These are phyloP conservation scores for Cadophora luteo-olivacea DNA, from an alignment of 2,329 filamentous ascomycete species.

Conservation along the genomic window DNA sequence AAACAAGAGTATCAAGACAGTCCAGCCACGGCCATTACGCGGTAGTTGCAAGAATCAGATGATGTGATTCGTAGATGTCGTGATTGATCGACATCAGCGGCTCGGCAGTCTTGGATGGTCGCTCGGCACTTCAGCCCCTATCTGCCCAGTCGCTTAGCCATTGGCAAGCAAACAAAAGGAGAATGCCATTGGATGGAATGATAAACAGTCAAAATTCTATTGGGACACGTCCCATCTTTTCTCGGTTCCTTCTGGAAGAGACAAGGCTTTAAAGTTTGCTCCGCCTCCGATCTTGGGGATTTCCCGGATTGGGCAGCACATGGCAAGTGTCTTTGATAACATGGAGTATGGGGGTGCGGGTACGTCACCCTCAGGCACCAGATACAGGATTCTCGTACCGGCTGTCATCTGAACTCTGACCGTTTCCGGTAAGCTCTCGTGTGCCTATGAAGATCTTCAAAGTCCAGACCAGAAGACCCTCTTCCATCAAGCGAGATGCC, in stretches of 20 bases:
- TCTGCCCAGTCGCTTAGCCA: background rate
- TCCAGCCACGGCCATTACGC: constrained; percentile 12
- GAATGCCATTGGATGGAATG: background rate
- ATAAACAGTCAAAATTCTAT: background rate
- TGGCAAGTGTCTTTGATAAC: background rate
- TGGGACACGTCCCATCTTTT: background rate
- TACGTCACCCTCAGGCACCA: background rate
- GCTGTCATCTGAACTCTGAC: background rate
- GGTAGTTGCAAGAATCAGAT: background rate
- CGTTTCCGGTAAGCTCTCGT: background rate
- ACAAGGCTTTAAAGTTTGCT: background rate
- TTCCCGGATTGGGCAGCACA: background rate
- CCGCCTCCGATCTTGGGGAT: background rate
- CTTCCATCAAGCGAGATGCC: background rate
- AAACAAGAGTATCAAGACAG: background rate
- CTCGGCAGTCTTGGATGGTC: constrained; percentile 1
- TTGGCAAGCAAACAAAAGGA: background rate
- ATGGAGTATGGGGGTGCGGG: background rate
- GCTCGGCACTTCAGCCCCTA: constrained; percentile 5
- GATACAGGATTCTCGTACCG: background rate
- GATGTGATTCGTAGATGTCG: background rate
- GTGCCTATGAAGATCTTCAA: background rate
- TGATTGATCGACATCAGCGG: background rate
- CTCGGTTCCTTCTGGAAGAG: background rate
- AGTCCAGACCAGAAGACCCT: background rate